These are phyloP conservation scores for Talaromyces pinophilus DNA, from an alignment of 2,329 filamentous ascomycete genomes.

Conservation along the genomic window DNA sequence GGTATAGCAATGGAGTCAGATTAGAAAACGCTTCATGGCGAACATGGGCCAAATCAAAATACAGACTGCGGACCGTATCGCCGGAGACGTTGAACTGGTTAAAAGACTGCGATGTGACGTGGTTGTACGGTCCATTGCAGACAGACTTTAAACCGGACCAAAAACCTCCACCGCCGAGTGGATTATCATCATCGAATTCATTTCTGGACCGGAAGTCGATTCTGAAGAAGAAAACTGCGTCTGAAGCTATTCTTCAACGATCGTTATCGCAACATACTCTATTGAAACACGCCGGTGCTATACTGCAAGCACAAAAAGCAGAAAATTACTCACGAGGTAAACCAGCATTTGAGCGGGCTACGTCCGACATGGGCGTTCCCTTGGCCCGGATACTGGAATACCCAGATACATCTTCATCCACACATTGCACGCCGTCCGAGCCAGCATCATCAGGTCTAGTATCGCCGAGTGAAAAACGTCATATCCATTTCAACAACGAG, in stretches of 20 bases:
- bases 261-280: slow-evolving; percentile 87
- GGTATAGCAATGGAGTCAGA: slow-evolving; percentile 77
- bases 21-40: slow-evolving; percentile 97
- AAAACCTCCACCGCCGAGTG: slow-evolving; percentile 54
- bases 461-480: slow-evolving; percentile 67
- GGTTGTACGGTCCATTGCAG: slow-evolving; percentile 92
- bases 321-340: slow-evolving; percentile 54
- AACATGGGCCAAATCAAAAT: slow-evolving; percentile 92
- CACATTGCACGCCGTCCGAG: slow-evolving; percentile 65
- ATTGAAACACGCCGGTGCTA: slow-evolving; percentile 83
- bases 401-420: slow-evolving; percentile 29
- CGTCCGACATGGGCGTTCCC: slow-evolving; percentile 69
- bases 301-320: slow-evolving; percentile 78
- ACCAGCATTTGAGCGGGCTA: slow-evolving; percentile 59
- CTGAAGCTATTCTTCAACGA: slow-evolving; percentile 87
- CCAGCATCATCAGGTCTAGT: slow-evolving; percentile 69
- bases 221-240: slow-evolving; percentile 94
- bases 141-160: slow-evolving; percentile 61
- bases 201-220: slow-evolving; percentile 83
- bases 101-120: slow-evolving; percentile 96
- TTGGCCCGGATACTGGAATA: slow-evolving; percentile 61
- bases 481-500: slow-evolving; percentile 96
- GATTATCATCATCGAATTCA: slow-evolving; percentile 63
- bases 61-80: slow-evolving; percentile 81
- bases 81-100: slow-evolving; percentile 95